These are phyloP conservation scores for Tetracentron sinense DNA, from an alignment of 164 flowering plant species.

Conservation along the genomic window DNA sequence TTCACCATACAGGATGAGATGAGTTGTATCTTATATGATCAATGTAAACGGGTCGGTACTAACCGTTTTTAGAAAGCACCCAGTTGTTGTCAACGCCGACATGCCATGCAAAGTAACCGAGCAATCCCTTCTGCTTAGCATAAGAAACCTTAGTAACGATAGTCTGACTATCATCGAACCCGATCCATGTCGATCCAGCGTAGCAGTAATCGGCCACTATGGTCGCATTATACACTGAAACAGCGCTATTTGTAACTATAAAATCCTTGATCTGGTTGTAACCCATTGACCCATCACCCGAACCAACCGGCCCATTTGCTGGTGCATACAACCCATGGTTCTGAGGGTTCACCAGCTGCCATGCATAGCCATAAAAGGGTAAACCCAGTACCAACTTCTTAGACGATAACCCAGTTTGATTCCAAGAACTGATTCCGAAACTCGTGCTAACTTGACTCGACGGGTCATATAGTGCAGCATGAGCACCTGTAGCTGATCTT, in stretches of 20 bases:
- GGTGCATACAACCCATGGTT: conserved; percentile 23
- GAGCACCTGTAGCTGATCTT: conserved; percentile 4
- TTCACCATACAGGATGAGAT: no score
- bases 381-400: conserved; percentile 32
- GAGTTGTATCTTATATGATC: no score
- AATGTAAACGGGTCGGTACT: no score
- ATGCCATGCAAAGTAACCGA: conserved; percentile 36
- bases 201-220: conserved; percentile 26
- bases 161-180: conserved; percentile 30
- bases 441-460: conserved; percentile 20
- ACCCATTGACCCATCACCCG: conserved; percentile 7
- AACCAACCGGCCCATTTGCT: conserved; percentile 9
- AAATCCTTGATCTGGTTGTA: conserved; percentile 22
- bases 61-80: conserved; percentile 33
- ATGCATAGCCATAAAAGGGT: conserved; percentile 38
- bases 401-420: conserved; percentile 23
- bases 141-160: conserved; percentile 32
- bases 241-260: conserved; percentile 13
- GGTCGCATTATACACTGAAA: conserved; percentile 20
- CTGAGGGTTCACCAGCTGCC: conserved; percentile 24
- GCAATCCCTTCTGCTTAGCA: conserved; percentile 31
- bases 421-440: conserved; percentile 37
- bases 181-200: conserved; percentile 35
- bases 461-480: conserved; percentile 34
- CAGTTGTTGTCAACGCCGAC: conserved; percentile 28